Percentiles rank a stretch among this genome's conserved stretches.
Evolutionary conservation across 805 yeast species (phyloP).

Genomic region (Starmerella vitae): DNA sequence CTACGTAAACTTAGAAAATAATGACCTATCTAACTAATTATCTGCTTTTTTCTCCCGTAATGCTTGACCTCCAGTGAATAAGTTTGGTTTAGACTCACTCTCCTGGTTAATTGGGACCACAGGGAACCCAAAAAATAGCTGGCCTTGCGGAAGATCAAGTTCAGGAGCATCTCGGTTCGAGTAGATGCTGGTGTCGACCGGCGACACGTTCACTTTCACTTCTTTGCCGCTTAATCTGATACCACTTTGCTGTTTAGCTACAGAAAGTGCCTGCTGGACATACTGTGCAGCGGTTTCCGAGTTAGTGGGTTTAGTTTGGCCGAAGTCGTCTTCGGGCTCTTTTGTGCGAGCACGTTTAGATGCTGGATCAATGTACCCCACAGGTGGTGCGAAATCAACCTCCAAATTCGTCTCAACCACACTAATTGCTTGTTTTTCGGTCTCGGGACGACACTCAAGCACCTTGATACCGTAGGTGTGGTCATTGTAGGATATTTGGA

Average conservation of each 20-base stretch:
- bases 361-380: slow-evolving; percentile 71
- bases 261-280: slow-evolving; percentile 1
- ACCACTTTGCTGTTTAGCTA: slow-evolving; percentile 3
- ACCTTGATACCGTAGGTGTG: slow-evolving; percentile 67
- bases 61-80: slow-evolving; percentile 52
- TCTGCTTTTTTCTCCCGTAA: slow-evolving; percentile 60
- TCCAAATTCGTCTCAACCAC: slow-evolving; percentile 94
- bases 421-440: slow-evolving; percentile 55
- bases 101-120: slow-evolving; percentile 34
- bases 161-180: slow-evolving; percentile 40
- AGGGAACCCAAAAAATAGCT: slow-evolving; percentile 88
- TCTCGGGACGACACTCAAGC: slow-evolving; percentile 73
- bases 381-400: slow-evolving; percentile 97
- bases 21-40: slow-evolving; percentile 24
- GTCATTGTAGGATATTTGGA: slow-evolving; percentile 74
- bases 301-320: not conserved
- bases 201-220: slow-evolving; percentile 10
- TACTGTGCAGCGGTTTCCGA: slow-evolving; percentile 2
- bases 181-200: slow-evolving; percentile 18
- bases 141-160: slow-evolving; percentile 64
- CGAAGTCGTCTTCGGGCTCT: slow-evolving; percentile 1
- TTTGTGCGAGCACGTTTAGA: slow-evolving; percentile 9
- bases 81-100: slow-evolving; percentile 27
- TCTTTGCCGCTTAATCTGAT: slow-evolving; percentile 18
- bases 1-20: not conserved